Evolutionary conservation across 2,329 filamentous ascomycete genomes (phyloP), one percentile per base, ranked within the genome.

Genomic region (Aspergillus candidus): DNA sequence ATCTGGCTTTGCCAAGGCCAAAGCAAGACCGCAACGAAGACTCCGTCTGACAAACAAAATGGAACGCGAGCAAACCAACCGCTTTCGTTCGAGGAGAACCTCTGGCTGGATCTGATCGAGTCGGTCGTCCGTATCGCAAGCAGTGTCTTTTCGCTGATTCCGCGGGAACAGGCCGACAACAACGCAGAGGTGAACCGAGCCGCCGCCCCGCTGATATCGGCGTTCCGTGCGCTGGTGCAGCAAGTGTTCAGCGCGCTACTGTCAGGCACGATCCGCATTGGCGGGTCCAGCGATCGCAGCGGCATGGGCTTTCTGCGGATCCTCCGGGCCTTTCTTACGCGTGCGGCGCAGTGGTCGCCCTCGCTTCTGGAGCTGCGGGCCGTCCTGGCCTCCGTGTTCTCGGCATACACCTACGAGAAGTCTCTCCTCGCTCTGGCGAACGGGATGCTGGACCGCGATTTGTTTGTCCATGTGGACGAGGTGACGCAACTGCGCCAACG

Each of bases 1-100:
- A 91, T 94, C 40, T 98, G 93, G 93, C 73, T 98, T 11, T 97
- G 93, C 56, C 88, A 94, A 66, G 82, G 84, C 1, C 88, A 95
- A 61, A 88, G 80, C 38, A 86, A 84, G 57, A 78, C 76, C 5
- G 75, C 71, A 46, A 61, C 63, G 38, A 58, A 58, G 27, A 54
- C 58, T 11, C 57, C 58, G 13, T 44, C 53, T 10, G 49, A 52
- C 35, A 60, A 52, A 44, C 60, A 52, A 53, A 67, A 55, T 55
- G 66, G 50, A 56, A 66, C 54, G 41, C 66, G 46, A 44, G 72
- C 65, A 51, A 72, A 81, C 52, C 71, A 79, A 66, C 65, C 78
- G 15, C 69, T 84, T 1, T 74, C 75, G 2, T 68, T 77, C 22
- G 79, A 84, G 50, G 82, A 85, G 59, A 67, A 72, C 15, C 70